These are phyloP conservation scores for Plasmodium vivax DNA, from an alignment of 169 alveolate genomes.

Conservation along the genomic window DNA sequence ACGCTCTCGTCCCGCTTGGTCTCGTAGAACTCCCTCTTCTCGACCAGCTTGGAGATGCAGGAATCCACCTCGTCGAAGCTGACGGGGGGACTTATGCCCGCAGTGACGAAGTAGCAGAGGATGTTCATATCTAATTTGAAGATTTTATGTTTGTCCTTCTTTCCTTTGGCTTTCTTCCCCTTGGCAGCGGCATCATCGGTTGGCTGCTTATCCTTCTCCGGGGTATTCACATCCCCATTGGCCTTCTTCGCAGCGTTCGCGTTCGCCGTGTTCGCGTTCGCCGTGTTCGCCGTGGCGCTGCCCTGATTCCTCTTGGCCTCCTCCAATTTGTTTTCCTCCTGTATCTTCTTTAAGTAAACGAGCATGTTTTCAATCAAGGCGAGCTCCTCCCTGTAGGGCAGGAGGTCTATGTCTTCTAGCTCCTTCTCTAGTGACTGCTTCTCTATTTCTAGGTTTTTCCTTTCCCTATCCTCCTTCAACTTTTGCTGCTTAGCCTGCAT, in stretches of 20 bases:
- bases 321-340: slow-evolving; percentile 48
- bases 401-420: slow-evolving; percentile 46
- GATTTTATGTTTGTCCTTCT: slow-evolving; percentile 76
- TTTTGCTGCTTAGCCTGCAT: slow-evolving; percentile 69
- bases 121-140: slow-evolving; percentile 84
- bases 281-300: background rate
- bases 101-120: slow-evolving; percentile 82
- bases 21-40: slow-evolving; percentile 77
- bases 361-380: slow-evolving; percentile 68
- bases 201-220: background rate
- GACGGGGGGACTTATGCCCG: slow-evolving; percentile 85
- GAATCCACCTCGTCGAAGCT: slow-evolving; percentile 79
- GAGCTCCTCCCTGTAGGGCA: slow-evolving; percentile 72
- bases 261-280: background rate
- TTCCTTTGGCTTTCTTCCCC: slow-evolving; percentile 75
- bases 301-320: slow-evolving; percentile 45
- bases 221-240: slow-evolving; percentile 36
- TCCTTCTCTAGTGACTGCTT: slow-evolving; percentile 51
- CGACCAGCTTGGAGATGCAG: slow-evolving; percentile 76
- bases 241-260: background rate
- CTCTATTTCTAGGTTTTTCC: slow-evolving; percentile 64
- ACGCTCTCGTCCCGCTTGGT: slow-evolving; percentile 78
- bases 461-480: slow-evolving; percentile 66
- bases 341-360: slow-evolving; percentile 44
- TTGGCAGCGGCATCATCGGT: background rate